Conservation (phyloP, 2,329 filamentous ascomycete genomes). For the Shiraia sp. region DNA sequence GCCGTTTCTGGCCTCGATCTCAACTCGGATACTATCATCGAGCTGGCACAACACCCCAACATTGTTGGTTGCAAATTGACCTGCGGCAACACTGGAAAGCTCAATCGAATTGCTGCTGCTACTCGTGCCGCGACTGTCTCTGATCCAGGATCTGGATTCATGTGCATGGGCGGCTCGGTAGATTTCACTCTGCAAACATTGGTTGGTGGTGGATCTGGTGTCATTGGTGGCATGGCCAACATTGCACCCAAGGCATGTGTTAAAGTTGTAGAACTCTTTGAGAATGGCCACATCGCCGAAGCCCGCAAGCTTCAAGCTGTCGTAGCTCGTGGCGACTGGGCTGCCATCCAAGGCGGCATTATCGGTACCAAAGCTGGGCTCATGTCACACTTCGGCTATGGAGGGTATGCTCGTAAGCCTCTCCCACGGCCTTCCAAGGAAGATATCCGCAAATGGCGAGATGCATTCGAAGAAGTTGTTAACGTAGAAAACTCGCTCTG, state of each 20-base stretch:
- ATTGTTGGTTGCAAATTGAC: constrained; percentile 72
- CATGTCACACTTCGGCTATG: constrained; percentile 66
- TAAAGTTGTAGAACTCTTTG: constrained; percentile 63
- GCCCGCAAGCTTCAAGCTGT: constrained; percentile 67
- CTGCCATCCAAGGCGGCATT: constrained; percentile 69
- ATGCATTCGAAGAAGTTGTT: constrained; percentile 52
- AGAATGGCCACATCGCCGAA: constrained; percentile 61
- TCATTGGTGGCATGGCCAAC: constrained; percentile 74
- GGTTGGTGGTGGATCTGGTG: constrained; percentile 70
- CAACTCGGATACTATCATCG: constrained; percentile 64
- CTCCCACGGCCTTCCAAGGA: constrained; percentile 55
- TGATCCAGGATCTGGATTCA: constrained; percentile 58
- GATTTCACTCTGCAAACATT: constrained; percentile 75
- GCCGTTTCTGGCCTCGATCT: constrained; percentile 67
- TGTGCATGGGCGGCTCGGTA: constrained; percentile 72
- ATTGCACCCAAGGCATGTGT: constrained; percentile 69
- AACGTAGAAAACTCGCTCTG: constrained; percentile 46
- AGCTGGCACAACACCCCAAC: constrained; percentile 64
- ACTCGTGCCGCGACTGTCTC: constrained; percentile 47
- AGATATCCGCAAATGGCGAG: constrained; percentile 46
- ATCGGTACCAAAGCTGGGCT: constrained; percentile 70
- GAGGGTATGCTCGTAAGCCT: constrained; percentile 63
- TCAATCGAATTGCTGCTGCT: constrained; percentile 62
- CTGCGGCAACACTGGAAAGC: constrained; percentile 71
- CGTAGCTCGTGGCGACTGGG: constrained; percentile 70